Conservation (phyloP, 208 protist genomes). For the Acanthamoeba royreba region DNA sequence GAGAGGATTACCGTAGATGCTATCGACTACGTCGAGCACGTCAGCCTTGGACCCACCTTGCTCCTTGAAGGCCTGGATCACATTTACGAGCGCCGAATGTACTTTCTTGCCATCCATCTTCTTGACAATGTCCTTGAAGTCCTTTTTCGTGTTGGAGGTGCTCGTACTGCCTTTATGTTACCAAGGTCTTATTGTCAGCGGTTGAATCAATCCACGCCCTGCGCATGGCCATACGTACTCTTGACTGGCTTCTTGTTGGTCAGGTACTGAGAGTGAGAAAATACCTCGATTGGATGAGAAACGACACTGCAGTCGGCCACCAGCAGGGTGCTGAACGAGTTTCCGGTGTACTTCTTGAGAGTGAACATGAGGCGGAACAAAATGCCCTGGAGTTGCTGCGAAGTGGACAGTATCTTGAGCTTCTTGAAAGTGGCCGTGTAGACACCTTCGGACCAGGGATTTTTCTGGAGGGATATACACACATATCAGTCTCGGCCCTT, state of each 20-base stretch:
- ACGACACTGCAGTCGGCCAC: background rate
- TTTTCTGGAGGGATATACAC: background rate
- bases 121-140: background rate
- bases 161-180: too few species aligned
- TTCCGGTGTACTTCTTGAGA: background rate
- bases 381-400: background rate
- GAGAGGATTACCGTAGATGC: background rate
- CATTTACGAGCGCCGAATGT: background rate
- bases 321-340: background rate
- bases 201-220: too few species aligned
- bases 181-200: too few species aligned
- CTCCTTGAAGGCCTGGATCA: background rate
- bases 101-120: background rate
- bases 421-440: constrained; percentile 34
- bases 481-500: background rate
- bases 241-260: constrained; percentile 19
- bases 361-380: constrained; percentile 9
- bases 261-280: constrained; percentile 9
- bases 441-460: background rate
- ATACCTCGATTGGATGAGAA: background rate
- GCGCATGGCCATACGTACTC: too few species aligned
- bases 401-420: background rate
- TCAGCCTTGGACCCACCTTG: background rate
- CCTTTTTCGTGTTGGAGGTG: background rate
- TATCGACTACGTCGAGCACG: background rate